A percentile compares a stretch with the other conserved stretches of the same genome.
These are phyloP conservation scores for Gossypium aridum DNA, from an alignment of 441 rosid species.

Conservation along the genomic window DNA sequence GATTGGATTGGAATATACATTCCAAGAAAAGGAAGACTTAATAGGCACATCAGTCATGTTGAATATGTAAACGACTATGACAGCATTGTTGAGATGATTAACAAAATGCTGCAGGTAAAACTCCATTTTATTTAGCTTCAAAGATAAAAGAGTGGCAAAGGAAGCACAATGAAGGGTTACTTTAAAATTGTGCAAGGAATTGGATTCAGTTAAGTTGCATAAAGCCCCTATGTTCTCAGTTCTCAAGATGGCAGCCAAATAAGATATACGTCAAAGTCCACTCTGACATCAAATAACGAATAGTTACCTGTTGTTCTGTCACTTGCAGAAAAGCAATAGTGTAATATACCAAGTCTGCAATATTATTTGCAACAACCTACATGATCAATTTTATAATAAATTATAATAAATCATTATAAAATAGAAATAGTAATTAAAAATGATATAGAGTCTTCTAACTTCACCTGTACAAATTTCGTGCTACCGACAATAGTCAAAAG, in stretches of 20 bases:
- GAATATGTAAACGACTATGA: neutral
- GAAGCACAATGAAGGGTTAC: neutral
- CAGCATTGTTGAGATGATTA: neutral
- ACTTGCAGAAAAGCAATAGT: conserved; percentile 84
- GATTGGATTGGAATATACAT: neutral
- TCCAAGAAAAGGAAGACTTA: neutral
- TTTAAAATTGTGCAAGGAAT: neutral
- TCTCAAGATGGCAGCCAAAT: neutral
- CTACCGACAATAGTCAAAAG: conserved; percentile 76
- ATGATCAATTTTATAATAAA: conserved; percentile 13
- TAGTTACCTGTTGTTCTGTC: conserved; percentile 80
- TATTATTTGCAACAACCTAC: conserved; percentile 54
- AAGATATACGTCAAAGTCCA: conserved; percentile 5
- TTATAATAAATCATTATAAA: neutral
- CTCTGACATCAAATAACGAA: neutral
- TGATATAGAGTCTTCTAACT: conserved; percentile 13
- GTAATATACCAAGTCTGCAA: conserved; percentile 75
- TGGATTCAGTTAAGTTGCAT: neutral
- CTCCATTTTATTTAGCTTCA: neutral
- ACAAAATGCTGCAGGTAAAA: neutral
- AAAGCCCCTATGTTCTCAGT: neutral
- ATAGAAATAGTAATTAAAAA: conserved; percentile 2
- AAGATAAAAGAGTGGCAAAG: neutral
- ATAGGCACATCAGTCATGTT: conserved; percentile 6
- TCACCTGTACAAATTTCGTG: conserved; percentile 66